phyloP scores from a whole-genome alignment of 257 asterid genomes.

The Scutellaria baicalensis region DNA sequence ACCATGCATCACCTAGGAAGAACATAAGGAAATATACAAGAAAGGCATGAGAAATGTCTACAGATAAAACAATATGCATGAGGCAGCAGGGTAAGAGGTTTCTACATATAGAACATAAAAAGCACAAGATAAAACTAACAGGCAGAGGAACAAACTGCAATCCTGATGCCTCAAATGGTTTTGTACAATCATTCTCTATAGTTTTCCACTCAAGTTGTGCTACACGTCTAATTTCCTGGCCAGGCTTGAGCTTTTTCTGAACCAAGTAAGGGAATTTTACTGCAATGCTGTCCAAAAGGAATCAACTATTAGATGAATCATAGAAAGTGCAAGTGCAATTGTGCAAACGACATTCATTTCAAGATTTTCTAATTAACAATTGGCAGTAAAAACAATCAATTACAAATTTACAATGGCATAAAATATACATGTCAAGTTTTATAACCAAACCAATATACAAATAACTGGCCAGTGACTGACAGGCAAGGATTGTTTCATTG shows the following conservation, averaged over 20 bases:
- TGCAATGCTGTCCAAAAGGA: slow-evolving; percentile 58
- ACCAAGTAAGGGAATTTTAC: slow-evolving; percentile 83
- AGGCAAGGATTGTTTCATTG: neutral
- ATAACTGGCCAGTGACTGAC: neutral
- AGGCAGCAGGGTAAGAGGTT: neutral
- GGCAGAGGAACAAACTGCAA: slow-evolving; percentile 83
- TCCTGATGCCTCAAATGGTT: slow-evolving; percentile 84
- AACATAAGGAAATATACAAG: slow-evolving; percentile 13
- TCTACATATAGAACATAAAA: slow-evolving; percentile 10
- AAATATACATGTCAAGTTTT: neutral
- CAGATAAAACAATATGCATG: slow-evolving; percentile 4
- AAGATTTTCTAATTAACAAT: neutral
- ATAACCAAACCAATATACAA: neutral
- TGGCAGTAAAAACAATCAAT: neutral
- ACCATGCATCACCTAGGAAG: slow-evolving; percentile 93
- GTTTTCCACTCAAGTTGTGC: slow-evolving; percentile 90
- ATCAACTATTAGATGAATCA: slow-evolving; percentile 4
- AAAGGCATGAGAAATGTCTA: neutral
- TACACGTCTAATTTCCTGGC: slow-evolving; percentile 91
- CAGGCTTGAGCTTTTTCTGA: slow-evolving; percentile 69
- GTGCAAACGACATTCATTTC: neutral
- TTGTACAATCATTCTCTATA: slow-evolving; percentile 60
- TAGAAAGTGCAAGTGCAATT: slow-evolving; percentile 9
- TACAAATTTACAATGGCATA: neutral
- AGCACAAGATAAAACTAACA: slow-evolving; percentile 40